Conservation (phyloP, 2,329 filamentous ascomycete species). For the Aspergillus sp. region DNA sequence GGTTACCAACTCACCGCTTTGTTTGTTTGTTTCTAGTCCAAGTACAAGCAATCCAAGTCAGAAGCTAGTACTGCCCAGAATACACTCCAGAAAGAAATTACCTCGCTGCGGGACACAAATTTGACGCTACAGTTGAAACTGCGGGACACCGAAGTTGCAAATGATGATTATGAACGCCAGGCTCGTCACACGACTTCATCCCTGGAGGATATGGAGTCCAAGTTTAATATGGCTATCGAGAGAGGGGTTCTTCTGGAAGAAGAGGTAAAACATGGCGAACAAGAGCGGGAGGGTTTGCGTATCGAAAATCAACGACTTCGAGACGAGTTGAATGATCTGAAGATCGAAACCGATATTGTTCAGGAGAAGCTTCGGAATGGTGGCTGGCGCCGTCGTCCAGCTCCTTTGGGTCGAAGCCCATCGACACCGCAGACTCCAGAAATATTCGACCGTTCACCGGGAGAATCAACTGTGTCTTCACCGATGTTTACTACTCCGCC, state of each 20-base stretch:
- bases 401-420: constrained; percentile 50
- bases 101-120: constrained; percentile 79
- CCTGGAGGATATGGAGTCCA: constrained; percentile 93
- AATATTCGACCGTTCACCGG: constrained; percentile 73
- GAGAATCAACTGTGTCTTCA: constrained; percentile 78
- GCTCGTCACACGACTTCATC: constrained; percentile 94
- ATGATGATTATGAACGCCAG: constrained; percentile 97
- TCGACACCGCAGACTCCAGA: constrained; percentile 62
- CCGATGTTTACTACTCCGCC: constrained; percentile 88
- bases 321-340: constrained; percentile 88
- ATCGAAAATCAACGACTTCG: constrained; percentile 88
- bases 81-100: constrained; percentile 91
- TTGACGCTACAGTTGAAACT: constrained; percentile 78
- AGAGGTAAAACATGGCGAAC: constrained; percentile 86
- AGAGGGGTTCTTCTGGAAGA: constrained; percentile 90
- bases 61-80: constrained; percentile 85
- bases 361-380: constrained; percentile 85
- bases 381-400: constrained; percentile 53
- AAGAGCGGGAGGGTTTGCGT: constrained; percentile 82
- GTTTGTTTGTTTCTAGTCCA: constrained; percentile 59
- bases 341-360: constrained; percentile 91
- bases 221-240: constrained; percentile 94
- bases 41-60: constrained; percentile 91
- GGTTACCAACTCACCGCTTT: background rate
- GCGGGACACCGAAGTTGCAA: constrained; percentile 94